Conservation (phyloP, 495 filamentous ascomycete species). For the Endocarpon pusillum region DNA sequence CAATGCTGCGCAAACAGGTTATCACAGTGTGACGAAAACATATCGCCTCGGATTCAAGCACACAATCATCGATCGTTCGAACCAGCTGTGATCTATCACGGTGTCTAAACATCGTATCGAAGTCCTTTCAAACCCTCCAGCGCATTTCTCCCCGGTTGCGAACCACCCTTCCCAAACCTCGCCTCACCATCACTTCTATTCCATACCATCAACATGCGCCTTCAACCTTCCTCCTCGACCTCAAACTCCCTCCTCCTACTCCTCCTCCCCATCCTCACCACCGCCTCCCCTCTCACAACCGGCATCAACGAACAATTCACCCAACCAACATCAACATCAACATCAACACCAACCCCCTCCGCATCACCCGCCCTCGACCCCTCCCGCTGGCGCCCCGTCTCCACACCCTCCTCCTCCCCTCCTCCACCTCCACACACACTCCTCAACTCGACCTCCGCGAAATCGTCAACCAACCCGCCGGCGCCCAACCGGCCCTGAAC, state of each 20-base stretch:
- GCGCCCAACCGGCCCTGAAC: constrained; percentile 35
- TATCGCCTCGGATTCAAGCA: neutral
- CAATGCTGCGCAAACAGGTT: too few species aligned
- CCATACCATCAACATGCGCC: too few species aligned
- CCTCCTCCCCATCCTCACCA: neutral
- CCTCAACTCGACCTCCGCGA: constrained; percentile 42
- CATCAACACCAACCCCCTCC: constrained; percentile 4
- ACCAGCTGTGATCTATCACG: neutral
- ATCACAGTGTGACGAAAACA: too few species aligned
- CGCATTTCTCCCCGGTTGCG: neutral
- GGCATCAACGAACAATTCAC: neutral
- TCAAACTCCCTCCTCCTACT: neutral
- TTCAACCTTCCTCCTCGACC: constrained; percentile 2
- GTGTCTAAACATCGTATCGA: neutral
- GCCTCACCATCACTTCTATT: too few species aligned
- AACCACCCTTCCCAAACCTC: neutral
- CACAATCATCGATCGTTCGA: neutral
- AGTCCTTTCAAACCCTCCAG: neutral
- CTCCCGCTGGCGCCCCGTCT: constrained; percentile 17
- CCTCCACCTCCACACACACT: constrained; percentile 15
- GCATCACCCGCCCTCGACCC: neutral
- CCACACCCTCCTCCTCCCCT: constrained; percentile 32
- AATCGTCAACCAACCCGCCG: constrained; percentile 46
- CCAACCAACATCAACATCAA: neutral
- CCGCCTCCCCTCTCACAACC: neutral